A percentile compares a stretch with the other conserved stretches of the same genome.
Conservation (phyloP, 208 protist species). For the Trypanosoma cruzi region DNA sequence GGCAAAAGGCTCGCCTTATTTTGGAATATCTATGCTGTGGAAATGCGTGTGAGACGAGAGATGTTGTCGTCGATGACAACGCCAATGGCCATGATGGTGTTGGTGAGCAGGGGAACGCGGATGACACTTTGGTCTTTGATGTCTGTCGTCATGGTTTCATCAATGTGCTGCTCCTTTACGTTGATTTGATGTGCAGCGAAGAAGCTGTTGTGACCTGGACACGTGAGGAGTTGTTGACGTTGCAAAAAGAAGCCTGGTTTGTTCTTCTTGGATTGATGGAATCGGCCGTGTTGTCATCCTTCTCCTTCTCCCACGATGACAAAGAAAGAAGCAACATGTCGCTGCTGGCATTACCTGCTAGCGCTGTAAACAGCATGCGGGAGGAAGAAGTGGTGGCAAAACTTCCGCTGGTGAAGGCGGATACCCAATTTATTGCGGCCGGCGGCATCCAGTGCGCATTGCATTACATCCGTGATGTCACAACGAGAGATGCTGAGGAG, state of each 20-base stretch:
- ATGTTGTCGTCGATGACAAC: not conserved
- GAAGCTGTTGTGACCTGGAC: constrained; percentile 63
- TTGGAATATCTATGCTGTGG: constrained; percentile 8
- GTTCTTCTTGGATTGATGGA: constrained; percentile 65
- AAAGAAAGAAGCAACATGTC: not conserved
- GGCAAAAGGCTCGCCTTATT: constrained; percentile 56
- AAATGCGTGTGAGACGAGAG: not conserved
- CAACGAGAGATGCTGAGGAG: constrained; percentile 29
- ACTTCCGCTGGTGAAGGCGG: constrained; percentile 27
- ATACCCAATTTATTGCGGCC: constrained; percentile 55
- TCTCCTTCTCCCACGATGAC: not conserved
- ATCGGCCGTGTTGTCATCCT: constrained; percentile 2
- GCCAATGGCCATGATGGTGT: not conserved
- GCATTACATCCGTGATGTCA: constrained; percentile 46
- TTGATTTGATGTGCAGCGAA: constrained; percentile 53
- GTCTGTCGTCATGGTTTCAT: constrained; percentile 62
- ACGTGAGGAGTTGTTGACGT: constrained; percentile 60
- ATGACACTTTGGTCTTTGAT: constrained; percentile 44
- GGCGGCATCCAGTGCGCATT: constrained; percentile 54
- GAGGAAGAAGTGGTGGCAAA: not conserved
- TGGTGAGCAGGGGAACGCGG: not conserved
- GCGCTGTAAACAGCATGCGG: not conserved
- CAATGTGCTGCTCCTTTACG: constrained; percentile 70
- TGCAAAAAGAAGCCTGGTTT: constrained; percentile 74
- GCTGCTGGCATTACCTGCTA: not conserved